These are phyloP conservation scores for Fusarium nelsonii DNA, from an alignment of 2,329 filamentous ascomycete genomes.

Conservation along the genomic window DNA sequence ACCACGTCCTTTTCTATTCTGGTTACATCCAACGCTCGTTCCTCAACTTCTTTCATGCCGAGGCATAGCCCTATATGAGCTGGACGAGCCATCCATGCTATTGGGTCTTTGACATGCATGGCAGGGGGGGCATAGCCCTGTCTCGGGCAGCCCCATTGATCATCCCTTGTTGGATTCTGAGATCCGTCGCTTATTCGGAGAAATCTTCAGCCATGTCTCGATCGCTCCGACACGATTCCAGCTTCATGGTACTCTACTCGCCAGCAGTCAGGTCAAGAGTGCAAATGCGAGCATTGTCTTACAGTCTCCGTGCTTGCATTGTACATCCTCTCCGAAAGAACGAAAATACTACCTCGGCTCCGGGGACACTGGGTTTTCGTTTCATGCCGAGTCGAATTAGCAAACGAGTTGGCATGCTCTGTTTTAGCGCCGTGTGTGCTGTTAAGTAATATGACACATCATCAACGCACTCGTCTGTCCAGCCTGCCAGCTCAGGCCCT, in stretches of 20 bases:
- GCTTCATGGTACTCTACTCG: constrained; percentile 29
- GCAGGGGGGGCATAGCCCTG: constrained; percentile 23
- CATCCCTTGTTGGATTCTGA: constrained; percentile 27
- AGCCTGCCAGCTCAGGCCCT: neutral
- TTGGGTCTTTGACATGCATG: constrained; percentile 3
- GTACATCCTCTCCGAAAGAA: neutral
- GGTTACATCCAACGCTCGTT: neutral
- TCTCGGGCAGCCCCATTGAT: constrained; percentile 25
- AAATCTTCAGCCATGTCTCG: constrained; percentile 43
- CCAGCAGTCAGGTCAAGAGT: neutral
- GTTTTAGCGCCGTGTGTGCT: neutral
- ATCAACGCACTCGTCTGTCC: constrained; percentile 4
- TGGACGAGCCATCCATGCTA: neutral
- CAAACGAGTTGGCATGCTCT: constrained; percentile 9
- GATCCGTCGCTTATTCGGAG: constrained; percentile 40
- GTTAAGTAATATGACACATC: constrained; percentile 24
- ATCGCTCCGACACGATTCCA: constrained; percentile 19
- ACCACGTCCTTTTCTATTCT: neutral
- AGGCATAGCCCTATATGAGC: neutral
- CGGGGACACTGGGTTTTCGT: constrained; percentile 1
- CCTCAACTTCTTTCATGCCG: neutral
- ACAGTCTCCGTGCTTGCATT: constrained; percentile 27
- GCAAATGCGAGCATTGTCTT: constrained; percentile 26
- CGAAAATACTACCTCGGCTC: constrained; percentile 1
- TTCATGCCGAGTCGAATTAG: neutral